These are phyloP conservation scores for Umbelopsis vinacea DNA, from an alignment of 192 early-diverging fungal genomes.

Conservation along the genomic window DNA sequence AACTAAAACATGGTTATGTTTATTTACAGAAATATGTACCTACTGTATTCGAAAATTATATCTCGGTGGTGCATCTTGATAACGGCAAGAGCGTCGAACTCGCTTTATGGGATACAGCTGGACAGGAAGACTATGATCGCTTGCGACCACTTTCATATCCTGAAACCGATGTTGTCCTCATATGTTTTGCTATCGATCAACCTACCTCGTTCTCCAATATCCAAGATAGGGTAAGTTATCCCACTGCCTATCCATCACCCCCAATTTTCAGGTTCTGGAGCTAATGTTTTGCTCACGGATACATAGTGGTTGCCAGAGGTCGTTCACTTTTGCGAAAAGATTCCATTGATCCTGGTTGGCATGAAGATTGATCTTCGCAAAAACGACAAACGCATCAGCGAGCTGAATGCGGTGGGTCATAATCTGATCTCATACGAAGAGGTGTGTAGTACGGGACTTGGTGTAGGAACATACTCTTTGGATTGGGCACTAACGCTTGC, in stretches of 20 bases:
- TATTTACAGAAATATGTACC: conserved; percentile 63
- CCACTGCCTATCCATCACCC: neutral
- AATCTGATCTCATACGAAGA: conserved; percentile 43
- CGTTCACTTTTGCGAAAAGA: conserved; percentile 46
- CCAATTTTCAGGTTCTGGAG: neutral
- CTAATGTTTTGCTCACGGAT: neutral
- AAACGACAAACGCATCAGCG: conserved; percentile 30
- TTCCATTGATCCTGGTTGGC: conserved; percentile 56
- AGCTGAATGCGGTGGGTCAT: conserved; percentile 37
- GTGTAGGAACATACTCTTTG: neutral
- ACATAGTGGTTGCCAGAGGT: conserved; percentile 55
- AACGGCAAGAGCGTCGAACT: conserved; percentile 62
- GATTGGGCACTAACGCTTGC: neutral
- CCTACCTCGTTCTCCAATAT: conserved; percentile 81
- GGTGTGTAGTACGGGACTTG: neutral
- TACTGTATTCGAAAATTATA: conserved; percentile 78
- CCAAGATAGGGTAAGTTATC: conserved; percentile 62
- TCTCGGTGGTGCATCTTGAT: conserved; percentile 57
- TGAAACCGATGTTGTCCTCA: conserved; percentile 70
- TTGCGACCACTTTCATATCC: conserved; percentile 71
- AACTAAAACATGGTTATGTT: neutral
- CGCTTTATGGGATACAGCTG: conserved; percentile 77
- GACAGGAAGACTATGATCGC: conserved; percentile 77
- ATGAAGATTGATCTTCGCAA: conserved; percentile 54
- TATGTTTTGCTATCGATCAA: conserved; percentile 69